phyloP scores from a whole-genome alignment of 306 rosid genomes.

The Cucumis hystrix region DNA sequence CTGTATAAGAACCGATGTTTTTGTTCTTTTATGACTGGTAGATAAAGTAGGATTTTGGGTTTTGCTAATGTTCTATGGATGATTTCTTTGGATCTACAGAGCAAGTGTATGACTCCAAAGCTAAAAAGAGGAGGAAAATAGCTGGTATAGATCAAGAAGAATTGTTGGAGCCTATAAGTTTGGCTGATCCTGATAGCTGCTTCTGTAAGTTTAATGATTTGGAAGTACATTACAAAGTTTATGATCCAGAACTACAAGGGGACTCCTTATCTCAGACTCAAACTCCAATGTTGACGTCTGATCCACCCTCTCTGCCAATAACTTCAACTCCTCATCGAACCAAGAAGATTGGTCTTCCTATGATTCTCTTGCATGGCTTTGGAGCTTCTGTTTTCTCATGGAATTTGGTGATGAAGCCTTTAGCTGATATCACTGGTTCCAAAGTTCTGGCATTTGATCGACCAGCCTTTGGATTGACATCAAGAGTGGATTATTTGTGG shows the following conservation, averaged over 20 bases:
- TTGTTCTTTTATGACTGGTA: background rate
- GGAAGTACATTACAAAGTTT: constrained; percentile 72
- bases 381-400: constrained; percentile 92
- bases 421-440: constrained; percentile 53
- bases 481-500: constrained; percentile 32
- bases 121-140: constrained; percentile 33
- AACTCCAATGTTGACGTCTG: background rate
- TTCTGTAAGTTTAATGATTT: constrained; percentile 75
- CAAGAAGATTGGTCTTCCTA: constrained; percentile 38
- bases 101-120: constrained; percentile 34
- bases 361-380: constrained; percentile 81
- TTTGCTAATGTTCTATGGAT: background rate
- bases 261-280: constrained; percentile 22
- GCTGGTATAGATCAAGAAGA: constrained; percentile 88
- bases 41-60: background rate
- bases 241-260: constrained; percentile 31
- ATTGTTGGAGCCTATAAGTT: constrained; percentile 45
- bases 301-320: background rate
- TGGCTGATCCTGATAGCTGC: constrained; percentile 80
- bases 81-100: constrained; percentile 23
- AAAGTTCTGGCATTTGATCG: constrained; percentile 91
- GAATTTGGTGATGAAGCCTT: constrained; percentile 65
- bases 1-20: background rate
- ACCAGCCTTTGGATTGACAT: constrained; percentile 93
- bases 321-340: constrained; percentile 18